Percentiles rank a stretch among this genome's conserved stretches.
Conservation (phyloP, 2,329 filamentous ascomycete species). For the Alternaria angustiovoidea region DNA sequence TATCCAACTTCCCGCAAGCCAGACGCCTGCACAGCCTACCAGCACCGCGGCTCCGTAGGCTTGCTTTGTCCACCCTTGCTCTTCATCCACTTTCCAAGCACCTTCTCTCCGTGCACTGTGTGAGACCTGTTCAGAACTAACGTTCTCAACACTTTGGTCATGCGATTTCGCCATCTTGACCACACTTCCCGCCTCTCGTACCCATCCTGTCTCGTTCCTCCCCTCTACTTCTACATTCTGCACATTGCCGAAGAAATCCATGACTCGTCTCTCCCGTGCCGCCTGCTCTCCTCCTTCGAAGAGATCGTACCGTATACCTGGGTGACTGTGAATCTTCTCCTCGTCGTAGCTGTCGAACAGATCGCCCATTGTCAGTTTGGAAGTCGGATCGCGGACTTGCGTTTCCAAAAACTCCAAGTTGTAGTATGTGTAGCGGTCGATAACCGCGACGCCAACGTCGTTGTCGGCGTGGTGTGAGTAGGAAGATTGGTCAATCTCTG, state of each 20-base stretch:
- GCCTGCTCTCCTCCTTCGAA: conserved; percentile 83
- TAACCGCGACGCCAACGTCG: conserved; percentile 96
- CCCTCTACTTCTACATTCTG: conserved; percentile 91
- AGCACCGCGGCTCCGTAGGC: conserved; percentile 50
- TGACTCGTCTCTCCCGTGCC: conserved; percentile 81
- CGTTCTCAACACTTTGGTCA: conserved; percentile 39
- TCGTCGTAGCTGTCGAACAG: conserved; percentile 97
- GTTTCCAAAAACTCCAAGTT: conserved; percentile 96
- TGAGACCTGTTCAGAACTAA: conserved; percentile 27
- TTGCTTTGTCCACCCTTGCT: conserved; percentile 53
- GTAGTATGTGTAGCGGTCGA: conserved; percentile 98
- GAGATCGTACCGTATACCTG: conserved; percentile 93
- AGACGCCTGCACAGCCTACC: conserved; percentile 50
- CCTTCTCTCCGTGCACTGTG: conserved; percentile 38
- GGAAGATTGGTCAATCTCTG: conserved; percentile 92
- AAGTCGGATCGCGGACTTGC: conserved; percentile 83
- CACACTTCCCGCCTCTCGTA: conserved; percentile 78
- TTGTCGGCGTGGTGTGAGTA: conserved; percentile 99
- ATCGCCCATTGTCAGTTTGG: conserved; percentile 89
- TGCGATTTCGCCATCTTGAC: conserved; percentile 60
- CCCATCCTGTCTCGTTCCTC: conserved; percentile 56
- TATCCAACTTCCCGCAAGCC: conserved; percentile 52
- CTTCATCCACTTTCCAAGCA: conserved; percentile 46
- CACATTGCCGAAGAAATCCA: conserved; percentile 98
- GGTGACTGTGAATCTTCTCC: conserved; percentile 90